Base-by-base conservation (phyloP, 768 basidiomycete species). In the Paxillus involutus region DNA sequence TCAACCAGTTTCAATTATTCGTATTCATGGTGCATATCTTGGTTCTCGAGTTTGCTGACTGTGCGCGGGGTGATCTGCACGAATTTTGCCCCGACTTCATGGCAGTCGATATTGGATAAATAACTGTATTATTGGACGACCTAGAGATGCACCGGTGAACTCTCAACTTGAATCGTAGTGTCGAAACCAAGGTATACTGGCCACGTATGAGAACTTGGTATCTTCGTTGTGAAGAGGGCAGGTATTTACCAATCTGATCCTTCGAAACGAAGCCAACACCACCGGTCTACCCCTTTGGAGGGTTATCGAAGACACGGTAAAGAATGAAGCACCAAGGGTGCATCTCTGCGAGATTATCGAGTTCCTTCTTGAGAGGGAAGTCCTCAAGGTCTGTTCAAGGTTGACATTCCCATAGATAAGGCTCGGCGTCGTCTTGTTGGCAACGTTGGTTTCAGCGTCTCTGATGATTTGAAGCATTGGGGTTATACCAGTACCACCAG, bases 381-480 rank as follows among this genome's bases (percentile, higher is more conserved):
- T 98, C 97, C 52, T 94, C 26, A 26, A 26, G 26, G 26, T 26
- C 4, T 26, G 26, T 3, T 26, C 90, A 53, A 78, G 68, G 72
- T 86, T 89, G 59, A 98, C 94, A 74, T 99, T 99, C 61, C 96
- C 97, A 73, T 98, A 98, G 68, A 99, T 91, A 66, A 99, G 83
- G 59, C 80, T 82, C 65, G 98, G 73, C 61, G 79, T 83, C 39
- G 96, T 98, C 57, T 67, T 76, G n/a, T n/a, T n/a, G n/a, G n/a
- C n/a, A n/a, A n/a, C n/a, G n/a, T n/a, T n/a, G n/a, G n/a, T n/a
- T n/a, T n/a, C n/a, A n/a, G n/a, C n/a, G n/a, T n/a, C n/a, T n/a
- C n/a, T n/a, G n/a, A n/a, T n/a, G n/a, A n/a, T n/a, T n/a, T 99
- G 96, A 63, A 97, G 86, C 96, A 98, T 98, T 65, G 97, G 97